Base-by-base conservation (phyloP, 352 stramenopile genomes). In the Phytophthora ramorum region DNA sequence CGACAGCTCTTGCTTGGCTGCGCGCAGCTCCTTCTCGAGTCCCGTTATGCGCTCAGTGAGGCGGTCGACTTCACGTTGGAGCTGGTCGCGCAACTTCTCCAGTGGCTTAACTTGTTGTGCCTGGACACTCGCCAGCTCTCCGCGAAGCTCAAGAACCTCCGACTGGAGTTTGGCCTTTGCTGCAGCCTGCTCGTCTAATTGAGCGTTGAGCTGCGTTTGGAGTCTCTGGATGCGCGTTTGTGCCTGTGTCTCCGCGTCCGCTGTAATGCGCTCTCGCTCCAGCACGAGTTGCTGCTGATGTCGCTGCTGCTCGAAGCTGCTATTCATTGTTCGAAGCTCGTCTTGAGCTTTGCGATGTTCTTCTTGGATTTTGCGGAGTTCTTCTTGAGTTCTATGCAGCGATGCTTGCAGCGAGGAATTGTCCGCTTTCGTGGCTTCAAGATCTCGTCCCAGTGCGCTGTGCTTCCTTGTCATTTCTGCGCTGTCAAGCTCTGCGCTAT, bases 51-150 rank as follows among this genome's bases (percentile, higher is more conserved):
- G 48, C 22, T 85, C 76, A 3, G 47, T 53, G 13, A 70, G n/a
- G 8, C 71, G 71, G 12, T 77, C 74, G 8, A 71, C 35, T 50
- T 85, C 74, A n/a, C 69, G 58, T 17, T 71, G 68, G 10, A 83
- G 62, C 20, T 71, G 73, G 30, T 85, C 77, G 32, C 65, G 64
- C 28, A 76, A 43, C 43, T 83, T 85, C 40, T 77, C 63, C 9
- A 83, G 46, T 26, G 61, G 61, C 13, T 68, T 62, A 3, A 85
- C 34, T 63, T 80, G 57, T 32, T 67, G 61, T 2, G 58, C 55
- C 37, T 79, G 68, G 3, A 76, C 19, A 32, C 57, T 51, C 10
- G 58, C 56, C 14, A 78, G 28, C 40, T 83, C 61, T 30, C 46
- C 53, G 19, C 53, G 49, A 12, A 78, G 32, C 34, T 83, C 69